Percentiles rank a stretch among this genome's conserved stretches.
phyloP scores from a whole-genome alignment of 176 grass and related monocot species.

The Aegilops umbellulata region DNA sequence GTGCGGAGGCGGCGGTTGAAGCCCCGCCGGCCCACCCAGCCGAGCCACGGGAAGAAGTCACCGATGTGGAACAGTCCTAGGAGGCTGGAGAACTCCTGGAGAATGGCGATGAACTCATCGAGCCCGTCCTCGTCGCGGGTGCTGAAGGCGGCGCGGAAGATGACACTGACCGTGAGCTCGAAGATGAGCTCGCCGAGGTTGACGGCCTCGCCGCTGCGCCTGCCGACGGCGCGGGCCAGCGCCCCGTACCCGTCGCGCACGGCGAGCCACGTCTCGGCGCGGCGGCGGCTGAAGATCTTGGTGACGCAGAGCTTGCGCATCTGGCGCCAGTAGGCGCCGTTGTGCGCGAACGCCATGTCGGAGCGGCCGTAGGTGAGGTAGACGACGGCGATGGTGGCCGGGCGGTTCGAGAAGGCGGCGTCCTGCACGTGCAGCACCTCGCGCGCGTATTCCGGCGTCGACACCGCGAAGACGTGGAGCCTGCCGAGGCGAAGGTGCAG shows the following conservation, averaged over 20 bases:
- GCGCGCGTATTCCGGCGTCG: not conserved
- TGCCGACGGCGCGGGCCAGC: not conserved
- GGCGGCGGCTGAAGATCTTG: slow-evolving; percentile 70
- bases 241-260: slow-evolving; percentile 49
- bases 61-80: not conserved
- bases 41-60: not conserved
- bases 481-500: not conserved
- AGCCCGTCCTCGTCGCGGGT: not conserved
- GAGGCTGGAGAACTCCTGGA: not conserved
- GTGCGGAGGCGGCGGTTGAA: not conserved
- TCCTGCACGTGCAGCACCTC: not conserved
- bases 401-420: not conserved
- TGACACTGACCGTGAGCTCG: not conserved
- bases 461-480: not conserved
- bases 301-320: slow-evolving; percentile 73
- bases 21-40: not conserved
- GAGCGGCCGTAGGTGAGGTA: not conserved
- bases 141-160: not conserved
- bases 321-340: slow-evolving; percentile 79
- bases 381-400: not conserved
- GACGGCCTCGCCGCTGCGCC: not conserved
- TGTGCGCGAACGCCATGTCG: slow-evolving; percentile 81
- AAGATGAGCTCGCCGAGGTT: not conserved
- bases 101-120: not conserved
- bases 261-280: slow-evolving; percentile 58